These are phyloP conservation scores for Annulohypoxylon nitens DNA, from an alignment of 495 filamentous ascomycete genomes.

Conservation along the genomic window DNA sequence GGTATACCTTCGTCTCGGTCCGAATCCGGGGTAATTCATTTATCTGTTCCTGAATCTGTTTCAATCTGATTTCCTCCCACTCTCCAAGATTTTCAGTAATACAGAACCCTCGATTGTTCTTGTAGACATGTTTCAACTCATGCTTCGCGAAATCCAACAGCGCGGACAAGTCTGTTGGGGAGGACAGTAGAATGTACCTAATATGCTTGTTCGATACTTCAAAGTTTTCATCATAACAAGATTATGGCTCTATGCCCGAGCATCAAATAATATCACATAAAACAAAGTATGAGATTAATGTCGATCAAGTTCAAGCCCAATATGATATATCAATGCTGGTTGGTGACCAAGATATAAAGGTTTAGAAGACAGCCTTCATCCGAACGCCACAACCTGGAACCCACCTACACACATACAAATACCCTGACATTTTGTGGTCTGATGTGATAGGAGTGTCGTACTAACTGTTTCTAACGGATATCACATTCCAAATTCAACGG, in stretches of 20 bases:
- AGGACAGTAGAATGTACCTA: background rate
- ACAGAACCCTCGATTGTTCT: background rate
- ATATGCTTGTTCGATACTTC: background rate
- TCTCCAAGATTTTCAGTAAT: background rate
- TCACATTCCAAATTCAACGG: conserved; percentile 7
- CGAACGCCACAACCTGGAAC: background rate
- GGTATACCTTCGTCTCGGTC: conserved; percentile 11
- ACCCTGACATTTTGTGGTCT: background rate
- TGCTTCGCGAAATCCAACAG: background rate
- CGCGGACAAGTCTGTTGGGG: background rate
- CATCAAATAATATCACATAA: background rate
- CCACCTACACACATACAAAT: background rate
- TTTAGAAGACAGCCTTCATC: background rate
- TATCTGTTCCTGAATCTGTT: conserved; percentile 4
- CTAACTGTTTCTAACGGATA: conserved; percentile 1
- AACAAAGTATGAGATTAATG: background rate
- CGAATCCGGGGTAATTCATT: conserved; percentile 7
- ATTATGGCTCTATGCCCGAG: background rate
- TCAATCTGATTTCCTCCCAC: conserved; percentile 17
- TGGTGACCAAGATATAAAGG: background rate
- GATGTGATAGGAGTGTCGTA: background rate
- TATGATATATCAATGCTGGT: background rate
- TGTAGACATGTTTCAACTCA: background rate
- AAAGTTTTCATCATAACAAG: background rate
- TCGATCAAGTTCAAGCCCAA: background rate